Evolutionary conservation across 345 rosid genomes (phyloP).

Genomic region (Eucalyptus polybractea): DNA sequence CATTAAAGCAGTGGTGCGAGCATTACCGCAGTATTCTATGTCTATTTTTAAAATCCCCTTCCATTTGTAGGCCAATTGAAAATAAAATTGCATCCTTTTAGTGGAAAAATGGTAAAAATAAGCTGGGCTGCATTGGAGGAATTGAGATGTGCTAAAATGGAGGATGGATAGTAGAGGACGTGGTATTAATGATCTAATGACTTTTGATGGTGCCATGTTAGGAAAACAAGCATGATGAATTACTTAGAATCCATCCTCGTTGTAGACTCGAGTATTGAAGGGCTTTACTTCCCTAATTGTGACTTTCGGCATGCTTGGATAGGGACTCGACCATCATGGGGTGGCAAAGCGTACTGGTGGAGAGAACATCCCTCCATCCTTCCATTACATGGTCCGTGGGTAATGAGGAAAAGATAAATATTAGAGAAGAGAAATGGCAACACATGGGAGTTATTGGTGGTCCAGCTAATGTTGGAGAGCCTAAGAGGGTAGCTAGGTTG

Average conservation of each 20-base stretch:
- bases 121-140: not conserved
- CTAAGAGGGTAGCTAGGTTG: not conserved
- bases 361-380: not conserved
- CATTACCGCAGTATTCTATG: not conserved
- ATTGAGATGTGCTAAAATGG: not conserved
- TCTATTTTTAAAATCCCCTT: not conserved
- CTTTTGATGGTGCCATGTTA: not conserved
- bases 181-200: not conserved
- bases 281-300: not conserved
- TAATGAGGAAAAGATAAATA: not conserved
- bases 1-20: not conserved
- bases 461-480: not conserved
- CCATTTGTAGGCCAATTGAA: not conserved
- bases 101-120: not conserved
- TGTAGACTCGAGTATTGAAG: not conserved
- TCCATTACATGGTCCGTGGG: not conserved
- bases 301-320: not conserved
- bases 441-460: not conserved
- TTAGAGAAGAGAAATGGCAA: not conserved
- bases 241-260: not conserved
- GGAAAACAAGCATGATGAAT: not conserved
- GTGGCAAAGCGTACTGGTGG: not conserved
- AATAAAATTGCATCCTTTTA: not conserved
- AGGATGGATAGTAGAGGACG: not conserved
- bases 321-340: not conserved